Evolutionary conservation across 306 rosid genomes (phyloP), one percentile per base, ranked within the genome.

Genomic region (Mucuna pruriens): DNA sequence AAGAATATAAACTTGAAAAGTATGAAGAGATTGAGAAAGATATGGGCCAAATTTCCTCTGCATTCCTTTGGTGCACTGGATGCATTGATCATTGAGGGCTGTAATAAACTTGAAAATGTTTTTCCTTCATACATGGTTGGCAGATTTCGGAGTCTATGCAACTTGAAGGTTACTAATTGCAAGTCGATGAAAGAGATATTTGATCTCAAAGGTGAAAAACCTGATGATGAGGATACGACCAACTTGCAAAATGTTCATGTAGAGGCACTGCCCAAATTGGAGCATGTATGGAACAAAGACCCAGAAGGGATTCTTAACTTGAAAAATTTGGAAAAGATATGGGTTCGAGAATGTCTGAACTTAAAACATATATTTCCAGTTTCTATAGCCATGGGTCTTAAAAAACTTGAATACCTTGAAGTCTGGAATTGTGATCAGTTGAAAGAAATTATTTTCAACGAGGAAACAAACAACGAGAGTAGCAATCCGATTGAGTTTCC

Each of bases 231-330:
- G 31, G 31, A 5, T 7, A 0, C 8, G 5, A 68, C 17, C n/a
- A 12, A 2, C 0, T 70, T 79, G 71, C 71, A 11, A 22, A 6
- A 6, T 57, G 8, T 79, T 42, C 2, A 31, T 1, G 13, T 79
- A 20, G 8, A 2, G 19, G 0, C 6, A 2, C 76, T 82, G 29
- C 52, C n/a, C n/a, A 55, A 20, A 2, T 16, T 75, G 52, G 16
- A 65, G 64, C 64, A 49, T 29, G 23, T 86, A n/a, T 77, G 81
- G 86, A 74, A 38, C 6, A 22, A 7, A 20, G 86, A 74, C 4
- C 74, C 55, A 1, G n/a, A 57, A 46, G 74, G 44, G 17, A 46
- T 9, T 31, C 44, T 76, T 3, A 19, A 10, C 13, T 61, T 68
- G 9, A 31, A 71, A 31, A 62, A 12, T 9, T 20, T 83, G n/a